Evolutionary conservation across 352 stramenopile species (phyloP).

Genomic region (Phytopythium mirpurense): DNA sequence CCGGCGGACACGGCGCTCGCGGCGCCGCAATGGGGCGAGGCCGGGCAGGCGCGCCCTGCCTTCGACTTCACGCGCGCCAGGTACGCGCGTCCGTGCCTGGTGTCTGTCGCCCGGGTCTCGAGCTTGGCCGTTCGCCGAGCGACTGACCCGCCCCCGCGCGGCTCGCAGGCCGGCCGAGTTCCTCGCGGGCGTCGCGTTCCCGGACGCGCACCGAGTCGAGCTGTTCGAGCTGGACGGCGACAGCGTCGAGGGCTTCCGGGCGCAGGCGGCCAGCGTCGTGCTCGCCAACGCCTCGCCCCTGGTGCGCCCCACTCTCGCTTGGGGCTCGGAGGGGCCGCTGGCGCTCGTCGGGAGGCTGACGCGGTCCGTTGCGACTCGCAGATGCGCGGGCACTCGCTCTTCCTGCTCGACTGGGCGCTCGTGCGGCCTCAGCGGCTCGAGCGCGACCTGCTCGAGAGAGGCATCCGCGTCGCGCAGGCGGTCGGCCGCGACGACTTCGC

Average conservation of each 20-base stretch:
- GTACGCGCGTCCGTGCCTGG: conserved; percentile 13
- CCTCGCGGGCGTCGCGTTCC: conserved; percentile 32
- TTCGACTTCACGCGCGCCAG: conserved; percentile 70
- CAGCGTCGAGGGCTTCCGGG: neutral
- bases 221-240: conserved; percentile 5
- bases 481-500: conserved; percentile 34
- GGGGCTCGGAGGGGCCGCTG: no score
- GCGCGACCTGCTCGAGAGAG: conserved; percentile 17
- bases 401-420: conserved; percentile 35
- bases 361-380: conserved; percentile 6
- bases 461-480: conserved; percentile 15
- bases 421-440: conserved; percentile 37
- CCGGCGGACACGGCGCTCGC: conserved; percentile 30
- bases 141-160: no score
- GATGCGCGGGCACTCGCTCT: conserved; percentile 59
- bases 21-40: neutral
- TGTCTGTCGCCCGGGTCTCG: no score
- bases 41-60: conserved; percentile 3
- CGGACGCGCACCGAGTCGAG: conserved; percentile 1
- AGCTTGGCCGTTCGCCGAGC: no score
- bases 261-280: conserved; percentile 15
- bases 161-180: conserved; percentile 38
- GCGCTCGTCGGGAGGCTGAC: no score
- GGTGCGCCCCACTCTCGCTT: conserved; percentile 25
- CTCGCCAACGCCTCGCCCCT: conserved; percentile 69